A percentile compares a stretch with the other conserved stretches of the same genome.
Conservation (phyloP, 768 basidiomycete genomes). For the Paxillus ammoniavirescens region DNA sequence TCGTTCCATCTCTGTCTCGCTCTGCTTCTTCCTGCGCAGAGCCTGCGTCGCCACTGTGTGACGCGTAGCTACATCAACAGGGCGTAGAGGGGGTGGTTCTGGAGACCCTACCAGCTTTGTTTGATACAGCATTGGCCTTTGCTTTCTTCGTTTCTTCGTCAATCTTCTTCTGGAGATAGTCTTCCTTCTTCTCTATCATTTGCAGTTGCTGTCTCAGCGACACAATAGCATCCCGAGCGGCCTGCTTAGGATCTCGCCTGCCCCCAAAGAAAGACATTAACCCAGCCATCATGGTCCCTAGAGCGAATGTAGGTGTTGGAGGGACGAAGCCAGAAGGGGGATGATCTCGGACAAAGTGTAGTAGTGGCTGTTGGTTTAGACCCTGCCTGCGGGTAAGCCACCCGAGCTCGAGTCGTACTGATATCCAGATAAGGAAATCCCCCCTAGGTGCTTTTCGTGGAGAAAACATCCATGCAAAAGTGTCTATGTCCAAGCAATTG, state of each 20-base stretch:
- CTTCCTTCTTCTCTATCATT: constrained; percentile 99
- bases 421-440: constrained; percentile 27
- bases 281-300: constrained; percentile 59
- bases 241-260: constrained; percentile 76
- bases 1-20: constrained; percentile 83
- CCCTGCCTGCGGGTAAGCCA: constrained; percentile 9
- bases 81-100: not conserved
- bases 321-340: not conserved
- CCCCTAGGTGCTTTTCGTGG: constrained; percentile 3
- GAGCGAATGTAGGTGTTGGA: constrained; percentile 2
- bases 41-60: constrained; percentile 80
- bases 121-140: constrained; percentile 86
- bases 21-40: constrained; percentile 89
- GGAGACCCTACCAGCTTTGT: constrained; percentile 75
- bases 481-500: constrained; percentile 1
- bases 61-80: constrained; percentile 10
- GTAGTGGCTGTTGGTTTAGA: too few relatives aligned
- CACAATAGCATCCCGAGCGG: constrained; percentile 91
- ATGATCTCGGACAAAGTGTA: too few relatives aligned
- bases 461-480: not conserved
- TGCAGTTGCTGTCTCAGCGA: constrained; percentile 88
- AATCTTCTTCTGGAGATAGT: constrained; percentile 93
- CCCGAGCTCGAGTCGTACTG: constrained; percentile 4
- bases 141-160: constrained; percentile 94
- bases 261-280: constrained; percentile 90